phyloP scores from a whole-genome alignment of 306 rosid genomes.

The Morella rubra region DNA sequence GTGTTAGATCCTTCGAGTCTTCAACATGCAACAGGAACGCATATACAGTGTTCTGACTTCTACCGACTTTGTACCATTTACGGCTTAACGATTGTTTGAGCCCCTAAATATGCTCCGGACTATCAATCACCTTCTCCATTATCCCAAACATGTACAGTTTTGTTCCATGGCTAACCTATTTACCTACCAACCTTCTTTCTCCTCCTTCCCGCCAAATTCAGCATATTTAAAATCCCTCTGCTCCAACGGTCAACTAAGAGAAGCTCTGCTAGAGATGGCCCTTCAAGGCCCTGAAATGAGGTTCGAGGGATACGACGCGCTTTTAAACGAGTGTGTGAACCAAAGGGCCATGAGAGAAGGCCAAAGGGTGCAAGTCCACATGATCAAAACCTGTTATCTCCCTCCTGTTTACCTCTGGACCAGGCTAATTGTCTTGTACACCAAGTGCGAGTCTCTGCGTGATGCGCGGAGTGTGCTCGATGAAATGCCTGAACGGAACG shows the following conservation, averaged over 20 bases:
- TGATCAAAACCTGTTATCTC: constrained; percentile 51
- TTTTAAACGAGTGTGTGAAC: constrained; percentile 59
- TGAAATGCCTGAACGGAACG: constrained; percentile 68
- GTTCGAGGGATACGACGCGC: constrained; percentile 48
- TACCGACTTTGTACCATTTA: too few relatives aligned
- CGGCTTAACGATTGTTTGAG: not conserved
- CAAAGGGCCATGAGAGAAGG: constrained; percentile 71
- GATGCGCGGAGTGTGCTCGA: constrained; percentile 65
- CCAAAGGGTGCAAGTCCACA: constrained; percentile 79
- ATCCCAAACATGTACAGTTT: constrained; percentile 15
- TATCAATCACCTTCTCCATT: not conserved
- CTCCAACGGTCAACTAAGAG: constrained; percentile 41
- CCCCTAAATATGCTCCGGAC: constrained; percentile 31
- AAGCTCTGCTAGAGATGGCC: constrained; percentile 68
- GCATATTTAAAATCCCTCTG: constrained; percentile 27
- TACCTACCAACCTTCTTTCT: constrained; percentile 32
- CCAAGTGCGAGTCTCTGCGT: constrained; percentile 46
- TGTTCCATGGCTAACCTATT: constrained; percentile 21
- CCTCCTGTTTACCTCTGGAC: constrained; percentile 60
- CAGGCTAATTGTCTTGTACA: constrained; percentile 58
- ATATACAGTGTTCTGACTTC: too few relatives aligned
- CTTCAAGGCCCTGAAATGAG: constrained; percentile 43
- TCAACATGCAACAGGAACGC: too few relatives aligned
- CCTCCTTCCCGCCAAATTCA: constrained; percentile 39
- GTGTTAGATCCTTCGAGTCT: too few relatives aligned